A percentile compares a stretch with the other conserved stretches of the same genome.
Evolutionary conservation across 2,329 filamentous ascomycete species (phyloP).

Genomic region (Aspergillus puulaauensis): DNA sequence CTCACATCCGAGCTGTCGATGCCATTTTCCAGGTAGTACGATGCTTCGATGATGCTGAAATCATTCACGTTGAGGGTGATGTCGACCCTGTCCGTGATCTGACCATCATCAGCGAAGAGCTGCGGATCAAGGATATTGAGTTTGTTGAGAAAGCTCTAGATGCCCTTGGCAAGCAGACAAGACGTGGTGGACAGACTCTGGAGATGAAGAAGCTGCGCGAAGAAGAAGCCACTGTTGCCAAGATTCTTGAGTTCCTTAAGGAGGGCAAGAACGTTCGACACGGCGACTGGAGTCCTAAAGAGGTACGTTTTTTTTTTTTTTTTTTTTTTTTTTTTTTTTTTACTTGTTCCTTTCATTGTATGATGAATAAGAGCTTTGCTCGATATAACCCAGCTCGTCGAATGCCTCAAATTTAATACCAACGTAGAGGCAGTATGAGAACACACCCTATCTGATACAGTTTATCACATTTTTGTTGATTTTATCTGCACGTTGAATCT

Average conservation of each 20-base stretch:
- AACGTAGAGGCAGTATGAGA: constrained; percentile 82
- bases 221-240: constrained; percentile 90
- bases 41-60: constrained; percentile 98
- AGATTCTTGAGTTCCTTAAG: constrained; percentile 78
- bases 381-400: constrained; percentile 99
- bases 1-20: constrained; percentile 96
- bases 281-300: constrained; percentile 84
- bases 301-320: constrained; percentile 61
- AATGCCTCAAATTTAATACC: constrained; percentile 68
- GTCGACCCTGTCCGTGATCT: constrained; percentile 93
- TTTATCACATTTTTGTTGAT: constrained; percentile 13
- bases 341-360: constrained; percentile 29
- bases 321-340: constrained; percentile 21
- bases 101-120: constrained; percentile 94
- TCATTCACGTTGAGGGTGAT: constrained; percentile 98
- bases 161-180: constrained; percentile 88
- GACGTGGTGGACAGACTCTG: constrained; percentile 87
- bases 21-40: constrained; percentile 97
- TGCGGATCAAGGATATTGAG: constrained; percentile 97
- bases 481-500: constrained; percentile 15
- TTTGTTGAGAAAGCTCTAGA: constrained; percentile 96
- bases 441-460: constrained; percentile 66
- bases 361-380: constrained; percentile 99
- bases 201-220: constrained; percentile 98
- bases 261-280: constrained; percentile 92